These are phyloP conservation scores for Pseudozyma sp. DNA, from an alignment of 1,284 basidiomycete species.

Conservation along the genomic window DNA sequence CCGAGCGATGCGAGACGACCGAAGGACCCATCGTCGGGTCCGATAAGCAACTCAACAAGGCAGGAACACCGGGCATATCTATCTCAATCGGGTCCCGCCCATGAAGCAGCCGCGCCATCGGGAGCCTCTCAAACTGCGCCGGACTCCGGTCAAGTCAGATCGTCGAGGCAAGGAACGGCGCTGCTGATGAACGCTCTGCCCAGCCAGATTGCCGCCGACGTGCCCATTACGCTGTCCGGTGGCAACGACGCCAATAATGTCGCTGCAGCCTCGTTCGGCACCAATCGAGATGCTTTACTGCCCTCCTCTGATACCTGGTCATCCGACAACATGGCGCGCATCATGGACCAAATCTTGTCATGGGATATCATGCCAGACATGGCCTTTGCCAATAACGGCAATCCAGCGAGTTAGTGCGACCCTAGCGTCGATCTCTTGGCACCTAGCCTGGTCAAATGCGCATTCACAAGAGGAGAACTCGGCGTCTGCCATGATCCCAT, in stretches of 20 bases:
- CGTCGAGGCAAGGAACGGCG: background rate
- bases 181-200: background rate
- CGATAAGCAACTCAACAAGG: background rate
- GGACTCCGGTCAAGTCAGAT: background rate
- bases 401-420: background rate
- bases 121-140: conserved; percentile 7
- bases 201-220: background rate
- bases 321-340: conserved; percentile 27
- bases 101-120: background rate
- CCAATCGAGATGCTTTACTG: conserved; percentile 3
- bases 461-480: too few species aligned
- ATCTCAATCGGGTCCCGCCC: background rate
- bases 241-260: background rate
- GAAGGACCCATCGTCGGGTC: background rate
- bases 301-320: conserved; percentile 3
- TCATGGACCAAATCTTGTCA: conserved; percentile 30
- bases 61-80: background rate
- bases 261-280: background rate
- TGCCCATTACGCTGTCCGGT: background rate
- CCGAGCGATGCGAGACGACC: background rate
- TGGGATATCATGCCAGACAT: conserved; percentile 12
- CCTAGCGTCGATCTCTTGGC: background rate
- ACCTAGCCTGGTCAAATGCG: too few species aligned
- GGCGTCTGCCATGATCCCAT: too few species aligned
- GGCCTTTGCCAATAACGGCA: background rate